Base-by-base conservation (phyloP, 768 basidiomycete species). In the Auriscalpium orientale region DNA sequence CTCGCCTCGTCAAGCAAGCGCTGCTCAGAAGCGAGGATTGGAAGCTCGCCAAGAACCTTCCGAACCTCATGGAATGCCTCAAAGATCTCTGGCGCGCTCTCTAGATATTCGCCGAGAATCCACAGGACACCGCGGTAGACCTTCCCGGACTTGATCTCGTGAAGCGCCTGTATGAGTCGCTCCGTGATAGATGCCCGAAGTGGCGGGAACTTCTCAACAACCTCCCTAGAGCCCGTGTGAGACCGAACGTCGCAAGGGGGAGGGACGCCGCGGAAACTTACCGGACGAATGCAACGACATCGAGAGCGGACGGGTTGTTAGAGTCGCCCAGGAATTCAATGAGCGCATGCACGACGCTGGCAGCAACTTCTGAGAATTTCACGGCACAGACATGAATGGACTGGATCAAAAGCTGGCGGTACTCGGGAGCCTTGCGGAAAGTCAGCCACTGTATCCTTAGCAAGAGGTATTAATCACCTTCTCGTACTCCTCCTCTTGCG, bases 61-160 rank as follows among this genome's bases (percentile, higher is more conserved):
- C 94, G 77, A 46, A 98, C 77, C 68, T 91, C 89, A 48, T 75
- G 74, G 79, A 97, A 84, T 2, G 85, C 79, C 46, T 71, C 76
- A 57, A 84, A 77, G 58, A 98, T 90, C 56, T 90, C 90, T 54
- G 70, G 56, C 49, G 79, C 71, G 5, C 75, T 72, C 59, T 85
- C 82, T 40, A 90, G 85, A 64, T 98, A 99, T 72, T 98, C 95
- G 59, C 97, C 95, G n/a, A 98, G 78, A 61, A 98, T 97, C 95
- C 97, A 98, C 49, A 98, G 79, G 16, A 98, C 81, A 8, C 95
- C 97, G 5, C 94, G 85, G 78, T 90, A 98, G 21, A 98, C 95
- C 70, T 98, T 98, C 54, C 94, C 94, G 1, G 91, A 94, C 70
- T 94, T 94, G 73, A 98, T 91, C 58, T 91, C 91, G 54, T 79